Evolutionary conservation across 2,329 filamentous ascomycete species (phyloP).

Genomic region (Alternaria gansuensis): DNA sequence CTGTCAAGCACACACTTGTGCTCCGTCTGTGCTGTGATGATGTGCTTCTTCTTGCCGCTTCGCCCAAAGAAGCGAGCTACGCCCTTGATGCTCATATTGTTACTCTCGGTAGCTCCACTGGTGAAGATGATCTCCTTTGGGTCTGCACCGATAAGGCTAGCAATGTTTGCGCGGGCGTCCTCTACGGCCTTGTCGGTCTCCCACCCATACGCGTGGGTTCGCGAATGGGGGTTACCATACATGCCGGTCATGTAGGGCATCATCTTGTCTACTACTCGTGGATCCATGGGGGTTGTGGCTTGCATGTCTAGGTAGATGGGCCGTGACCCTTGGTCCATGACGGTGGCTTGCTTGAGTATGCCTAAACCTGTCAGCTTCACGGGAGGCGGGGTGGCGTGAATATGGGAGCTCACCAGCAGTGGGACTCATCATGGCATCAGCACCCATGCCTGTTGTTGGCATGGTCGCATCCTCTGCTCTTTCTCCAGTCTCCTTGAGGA

Average conservation of each 20-base stretch:
- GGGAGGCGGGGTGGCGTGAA: conserved; percentile 11
- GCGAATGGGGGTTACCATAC: conserved; percentile 96
- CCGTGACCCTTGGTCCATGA: conserved; percentile 90
- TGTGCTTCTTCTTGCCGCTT: conserved; percentile 95
- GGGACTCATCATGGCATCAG: conserved; percentile 79
- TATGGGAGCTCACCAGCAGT: conserved; percentile 65
- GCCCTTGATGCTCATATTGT: conserved; percentile 99
- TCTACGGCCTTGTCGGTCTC: conserved; percentile 96
- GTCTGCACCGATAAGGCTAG: conserved; percentile 88
- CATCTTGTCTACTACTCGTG: conserved; percentile 95
- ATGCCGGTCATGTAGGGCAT: conserved; percentile 91
- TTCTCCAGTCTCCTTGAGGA: conserved; percentile 67
- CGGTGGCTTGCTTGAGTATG: conserved; percentile 87
- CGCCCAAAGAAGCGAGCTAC: conserved; percentile 95
- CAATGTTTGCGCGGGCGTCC: conserved; percentile 82
- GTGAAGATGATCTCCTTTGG: conserved; percentile 99
- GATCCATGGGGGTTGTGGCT: conserved; percentile 93
- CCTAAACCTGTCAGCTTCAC: conserved; percentile 57
- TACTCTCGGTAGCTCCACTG: conserved; percentile 96
- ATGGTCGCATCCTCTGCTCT: conserved; percentile 66
- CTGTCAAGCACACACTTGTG: conserved; percentile 99
- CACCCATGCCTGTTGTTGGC: conserved; percentile 65
- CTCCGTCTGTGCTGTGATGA: conserved; percentile 96
- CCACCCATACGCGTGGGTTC: conserved; percentile 98
- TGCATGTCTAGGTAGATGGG: conserved; percentile 99